Percentiles rank a stretch among this genome's conserved stretches.
Conservation (phyloP, 495 filamentous ascomycete species). For the Platismatia glauca region DNA sequence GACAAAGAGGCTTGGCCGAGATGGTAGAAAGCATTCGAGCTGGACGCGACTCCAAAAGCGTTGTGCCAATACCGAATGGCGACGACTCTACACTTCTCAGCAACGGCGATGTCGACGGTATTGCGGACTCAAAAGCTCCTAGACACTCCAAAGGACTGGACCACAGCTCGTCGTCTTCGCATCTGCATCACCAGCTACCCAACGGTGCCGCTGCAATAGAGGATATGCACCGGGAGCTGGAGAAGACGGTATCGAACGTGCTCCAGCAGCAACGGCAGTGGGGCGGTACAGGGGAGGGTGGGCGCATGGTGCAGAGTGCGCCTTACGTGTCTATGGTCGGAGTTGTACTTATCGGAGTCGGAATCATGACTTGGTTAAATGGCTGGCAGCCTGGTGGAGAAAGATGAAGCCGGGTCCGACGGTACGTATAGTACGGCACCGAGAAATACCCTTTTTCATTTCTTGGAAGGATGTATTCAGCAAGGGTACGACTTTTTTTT, state of each 20-base stretch:
- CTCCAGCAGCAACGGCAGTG: conserved; percentile 31
- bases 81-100: conserved; percentile 7
- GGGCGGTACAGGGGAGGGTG: conserved; percentile 12
- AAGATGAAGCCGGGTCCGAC: conserved; percentile 34
- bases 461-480: neutral
- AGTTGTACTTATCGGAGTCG: conserved; percentile 81
- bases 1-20: conserved; percentile 71
- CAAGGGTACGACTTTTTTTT: neutral
- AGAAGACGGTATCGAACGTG: conserved; percentile 34
- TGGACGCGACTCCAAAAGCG: conserved; percentile 11
- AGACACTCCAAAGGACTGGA: neutral
- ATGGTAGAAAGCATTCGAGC: conserved; percentile 74
- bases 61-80: neutral
- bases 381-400: conserved; percentile 63
- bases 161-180: neutral
- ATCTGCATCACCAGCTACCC: conserved; percentile 1
- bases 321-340: conserved; percentile 84
- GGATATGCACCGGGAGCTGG: conserved; percentile 28
- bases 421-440: no score
- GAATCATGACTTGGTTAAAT: conserved; percentile 92
- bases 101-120: neutral
- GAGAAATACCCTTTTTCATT: neutral
- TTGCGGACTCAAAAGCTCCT: neutral
- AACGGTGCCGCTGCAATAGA: conserved; percentile 19
- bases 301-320: conserved; percentile 52